A percentile compares a stretch with the other conserved stretches of the same genome.
These are phyloP conservation scores for Priceomyces fermenticarens DNA, from an alignment of 805 yeast genomes.

Conservation along the genomic window DNA sequence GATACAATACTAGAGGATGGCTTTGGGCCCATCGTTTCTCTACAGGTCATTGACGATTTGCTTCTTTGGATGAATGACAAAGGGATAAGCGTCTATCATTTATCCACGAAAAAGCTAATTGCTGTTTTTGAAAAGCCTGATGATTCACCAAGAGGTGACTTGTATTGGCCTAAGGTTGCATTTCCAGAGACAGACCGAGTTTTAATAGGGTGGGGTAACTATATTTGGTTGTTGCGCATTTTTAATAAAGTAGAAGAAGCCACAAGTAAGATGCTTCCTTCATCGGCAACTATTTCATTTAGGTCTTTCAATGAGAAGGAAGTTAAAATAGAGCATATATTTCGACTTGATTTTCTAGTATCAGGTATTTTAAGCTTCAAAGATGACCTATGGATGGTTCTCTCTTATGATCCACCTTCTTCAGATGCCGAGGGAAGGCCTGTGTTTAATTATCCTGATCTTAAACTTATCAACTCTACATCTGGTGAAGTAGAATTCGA, in stretches of 20 bases:
- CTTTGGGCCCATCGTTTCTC: constrained; percentile 68
- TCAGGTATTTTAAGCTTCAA: constrained; percentile 78
- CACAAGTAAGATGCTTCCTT: constrained; percentile 43
- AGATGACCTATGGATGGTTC: constrained; percentile 64
- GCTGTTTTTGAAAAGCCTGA: constrained; percentile 55
- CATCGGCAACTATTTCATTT: constrained; percentile 53
- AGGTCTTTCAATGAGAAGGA: constrained; percentile 43
- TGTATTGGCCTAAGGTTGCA: constrained; percentile 79
- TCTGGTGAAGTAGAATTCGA: constrained; percentile 73
- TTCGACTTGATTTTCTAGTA: constrained; percentile 49
- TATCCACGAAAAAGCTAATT: constrained; percentile 47
- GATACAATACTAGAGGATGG: constrained; percentile 63
- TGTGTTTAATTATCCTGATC: constrained; percentile 60
- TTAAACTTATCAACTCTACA: constrained; percentile 60
- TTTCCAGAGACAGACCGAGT: constrained; percentile 64
- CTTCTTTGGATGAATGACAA: constrained; percentile 80
- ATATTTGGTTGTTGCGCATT: constrained; percentile 67
- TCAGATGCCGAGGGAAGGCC: constrained; percentile 14
- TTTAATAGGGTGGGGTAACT: constrained; percentile 78
- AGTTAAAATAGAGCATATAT: constrained; percentile 47
- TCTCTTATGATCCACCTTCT: constrained; percentile 49
- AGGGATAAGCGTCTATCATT: constrained; percentile 71
- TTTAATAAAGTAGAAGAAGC: constrained; percentile 21
- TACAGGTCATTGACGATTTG: constrained; percentile 61
- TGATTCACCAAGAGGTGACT: constrained; percentile 62